Conservation (phyloP, 177 flowering plant species). For the Vitis hybrid region DNA sequence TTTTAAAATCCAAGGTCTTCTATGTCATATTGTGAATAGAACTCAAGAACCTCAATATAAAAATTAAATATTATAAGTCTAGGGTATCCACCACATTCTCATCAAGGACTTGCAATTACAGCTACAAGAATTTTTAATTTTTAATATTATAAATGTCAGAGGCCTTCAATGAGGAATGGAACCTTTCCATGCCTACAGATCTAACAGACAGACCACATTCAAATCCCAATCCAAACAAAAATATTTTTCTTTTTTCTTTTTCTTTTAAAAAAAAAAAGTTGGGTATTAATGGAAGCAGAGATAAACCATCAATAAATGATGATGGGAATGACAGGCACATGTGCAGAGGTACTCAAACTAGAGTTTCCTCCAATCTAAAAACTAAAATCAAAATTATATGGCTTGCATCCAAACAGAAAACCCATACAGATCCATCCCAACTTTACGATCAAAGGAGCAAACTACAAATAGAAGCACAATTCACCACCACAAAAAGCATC, state of each 20-base stretch:
- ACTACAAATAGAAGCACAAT: background rate
- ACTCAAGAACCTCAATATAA: too few species aligned
- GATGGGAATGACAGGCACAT: background rate
- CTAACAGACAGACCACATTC: background rate
- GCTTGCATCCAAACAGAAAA: background rate
- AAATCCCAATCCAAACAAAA: background rate
- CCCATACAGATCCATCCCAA: slow-evolving; percentile 7
- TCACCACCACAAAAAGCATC: background rate
- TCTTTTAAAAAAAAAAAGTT: background rate
- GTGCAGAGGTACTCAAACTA: background rate
- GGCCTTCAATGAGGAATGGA: background rate
- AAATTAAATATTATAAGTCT: too few species aligned
- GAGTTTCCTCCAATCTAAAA: background rate
- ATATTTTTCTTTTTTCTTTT: too few species aligned
- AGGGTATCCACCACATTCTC: too few species aligned
- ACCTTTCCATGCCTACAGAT: background rate
- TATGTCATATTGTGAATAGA: too few species aligned
- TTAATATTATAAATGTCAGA: background rate
- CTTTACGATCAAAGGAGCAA: background rate
- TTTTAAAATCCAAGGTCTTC: too few species aligned
- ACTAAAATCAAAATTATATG: background rate
- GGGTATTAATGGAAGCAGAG: too few species aligned
- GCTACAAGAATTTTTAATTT: too few species aligned
- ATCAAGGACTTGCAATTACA: too few species aligned
- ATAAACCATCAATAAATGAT: background rate